Base-by-base conservation (phyloP, 2,329 filamentous ascomycete species). In the Huntiella omanensis region DNA sequence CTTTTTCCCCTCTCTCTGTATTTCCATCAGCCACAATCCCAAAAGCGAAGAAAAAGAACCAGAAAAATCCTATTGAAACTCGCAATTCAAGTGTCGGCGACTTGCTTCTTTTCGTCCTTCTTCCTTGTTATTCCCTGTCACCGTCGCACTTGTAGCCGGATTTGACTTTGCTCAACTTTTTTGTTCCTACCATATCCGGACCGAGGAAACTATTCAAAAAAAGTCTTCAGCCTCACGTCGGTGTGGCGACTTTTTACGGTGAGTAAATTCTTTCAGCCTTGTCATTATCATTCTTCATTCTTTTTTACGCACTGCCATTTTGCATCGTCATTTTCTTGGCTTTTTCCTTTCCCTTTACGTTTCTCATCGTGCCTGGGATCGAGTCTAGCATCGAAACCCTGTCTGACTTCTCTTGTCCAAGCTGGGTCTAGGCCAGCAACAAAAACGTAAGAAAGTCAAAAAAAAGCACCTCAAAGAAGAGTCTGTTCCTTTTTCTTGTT, bases 321-420 rank as follows among this genome's bases (percentile, higher is more conserved):
- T 39, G 13, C 15, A 15, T 17, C 15, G 37, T 39, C 15, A 8
- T n/a, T 12, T 34, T 43, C 17, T 37, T 33, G 13, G 32, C 17
- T 39, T 28, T 47, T 12, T 32, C 17, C 32, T 40, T 28, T 16
- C n/a, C 32, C 16, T 40, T n/a, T 40, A 15, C 40, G 43, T 39
- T 22, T 40, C 19, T 40, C 32, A 48, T 42, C 11, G 33, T 12
- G 15, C 19, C 37, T 15, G 37, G 13, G 19, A 39, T 39, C 19
- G 15, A 39, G 12, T 5, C 11, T 16, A 19, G 13, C 35, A 41
- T 41, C 33, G 35, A n/a, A 16, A n/a, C 40, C 40, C 33, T 12
- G 32, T 48, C 46, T 48, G 34, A 16, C 33, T 13, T 4, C 34
- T n/a, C 28, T 41, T 12, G 17, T 45, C 43, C 40, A 33, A n/a